phyloP scores from a whole-genome alignment of 441 rosid species.

The Populus hybrid region DNA sequence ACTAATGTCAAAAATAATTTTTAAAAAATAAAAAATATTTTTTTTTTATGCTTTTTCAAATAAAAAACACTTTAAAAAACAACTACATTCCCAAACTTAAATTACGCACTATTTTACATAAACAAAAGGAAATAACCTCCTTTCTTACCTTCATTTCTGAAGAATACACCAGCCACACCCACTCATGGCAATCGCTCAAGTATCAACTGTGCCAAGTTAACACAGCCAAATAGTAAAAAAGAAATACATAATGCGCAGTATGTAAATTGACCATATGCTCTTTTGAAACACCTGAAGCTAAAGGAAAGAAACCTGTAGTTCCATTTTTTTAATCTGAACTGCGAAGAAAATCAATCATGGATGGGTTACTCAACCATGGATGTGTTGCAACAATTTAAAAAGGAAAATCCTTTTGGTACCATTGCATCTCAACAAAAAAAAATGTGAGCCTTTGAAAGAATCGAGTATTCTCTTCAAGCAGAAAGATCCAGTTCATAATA shows the following conservation, averaged over 20 bases:
- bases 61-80: too few relatives aligned
- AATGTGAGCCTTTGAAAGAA: slow-evolving; percentile 1
- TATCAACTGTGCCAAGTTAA: background rate
- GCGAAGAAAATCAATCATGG: background rate
- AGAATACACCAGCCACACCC: background rate
- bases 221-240: background rate
- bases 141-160: background rate
- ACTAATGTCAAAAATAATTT: too few relatives aligned
- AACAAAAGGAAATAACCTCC: background rate
- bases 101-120: background rate
- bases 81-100: too few relatives aligned
- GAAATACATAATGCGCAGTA: background rate
- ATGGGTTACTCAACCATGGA: background rate
- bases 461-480: background rate
- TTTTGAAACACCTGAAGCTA: background rate
- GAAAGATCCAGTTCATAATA: background rate
- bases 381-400: background rate
- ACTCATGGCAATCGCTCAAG: background rate
- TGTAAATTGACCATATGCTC: background rate
- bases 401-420: background rate
- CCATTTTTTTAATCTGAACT: background rate
- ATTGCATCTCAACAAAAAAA: background rate
- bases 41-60: too few relatives aligned
- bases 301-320: background rate
- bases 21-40: too few relatives aligned